Conservation (phyloP, 164 flowering plant genomes). For the Annona squamosa region DNA sequence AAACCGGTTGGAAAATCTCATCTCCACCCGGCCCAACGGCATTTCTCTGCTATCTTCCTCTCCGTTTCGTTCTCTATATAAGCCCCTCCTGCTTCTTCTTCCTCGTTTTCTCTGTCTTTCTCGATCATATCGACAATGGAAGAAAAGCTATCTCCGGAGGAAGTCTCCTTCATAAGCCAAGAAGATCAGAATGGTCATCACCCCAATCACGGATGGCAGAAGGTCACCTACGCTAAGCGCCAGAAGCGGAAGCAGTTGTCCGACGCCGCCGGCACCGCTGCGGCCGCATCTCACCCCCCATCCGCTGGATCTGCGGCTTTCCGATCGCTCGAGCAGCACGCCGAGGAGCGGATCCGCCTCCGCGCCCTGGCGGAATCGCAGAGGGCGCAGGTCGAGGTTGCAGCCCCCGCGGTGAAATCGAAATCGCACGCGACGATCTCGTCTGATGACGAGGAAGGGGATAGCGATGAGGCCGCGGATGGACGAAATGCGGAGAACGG, state of each 20-base stretch:
- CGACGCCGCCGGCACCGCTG: conserved; percentile 5
- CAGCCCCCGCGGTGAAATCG: conserved; percentile 5
- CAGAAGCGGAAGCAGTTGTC: conserved; percentile 16
- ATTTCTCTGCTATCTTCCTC: no score
- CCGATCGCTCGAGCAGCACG: conserved; percentile 29
- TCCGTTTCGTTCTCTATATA: no score
- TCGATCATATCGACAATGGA: neutral
- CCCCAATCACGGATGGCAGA: conserved; percentile 80
- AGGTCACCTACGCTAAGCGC: conserved; percentile 62
- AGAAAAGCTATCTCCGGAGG: conserved; percentile 15
- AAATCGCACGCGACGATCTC: neutral
- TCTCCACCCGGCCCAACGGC: no score
- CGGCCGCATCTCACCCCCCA: neutral
- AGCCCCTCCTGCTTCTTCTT: no score
- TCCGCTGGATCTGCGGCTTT: conserved; percentile 23
- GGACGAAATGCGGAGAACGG: conserved; percentile 12
- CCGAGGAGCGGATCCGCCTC: conserved; percentile 29
- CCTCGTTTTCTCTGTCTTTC: no score
- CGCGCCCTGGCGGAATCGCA: conserved; percentile 24
- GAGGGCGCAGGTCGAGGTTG: conserved; percentile 16
- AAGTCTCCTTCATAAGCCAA: neutral
- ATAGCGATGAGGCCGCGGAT: conserved; percentile 9
- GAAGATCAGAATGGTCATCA: neutral
- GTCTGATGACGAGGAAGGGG: conserved; percentile 17
- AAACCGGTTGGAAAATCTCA: no score